A percentile compares a stretch with the other conserved stretches of the same genome.
phyloP scores from a whole-genome alignment of 805 yeast species.

The Kodamaea hsintzibuensis region DNA sequence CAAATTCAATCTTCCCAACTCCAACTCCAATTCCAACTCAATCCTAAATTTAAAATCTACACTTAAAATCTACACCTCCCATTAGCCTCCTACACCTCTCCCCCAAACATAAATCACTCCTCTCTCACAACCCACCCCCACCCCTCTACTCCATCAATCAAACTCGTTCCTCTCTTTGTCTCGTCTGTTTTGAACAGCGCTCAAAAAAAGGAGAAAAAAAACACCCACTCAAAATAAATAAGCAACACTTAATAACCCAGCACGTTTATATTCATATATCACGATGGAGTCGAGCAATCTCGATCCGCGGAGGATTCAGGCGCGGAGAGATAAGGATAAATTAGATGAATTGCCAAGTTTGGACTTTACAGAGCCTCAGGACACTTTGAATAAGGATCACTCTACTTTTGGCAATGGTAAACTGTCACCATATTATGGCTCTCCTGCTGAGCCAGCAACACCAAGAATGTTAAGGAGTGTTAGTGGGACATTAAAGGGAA shows the following conservation, averaged over 20 bases:
- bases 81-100: not conserved
- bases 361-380: not conserved
- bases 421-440: not conserved
- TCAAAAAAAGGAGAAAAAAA: not conserved
- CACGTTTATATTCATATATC: not conserved
- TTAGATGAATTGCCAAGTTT: not conserved
- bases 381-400: not conserved
- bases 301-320: constrained; percentile 2
- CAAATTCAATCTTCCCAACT: no score
- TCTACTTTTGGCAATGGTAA: not conserved
- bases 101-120: not conserved
- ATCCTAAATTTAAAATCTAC: no score
- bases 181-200: constrained; percentile 3
- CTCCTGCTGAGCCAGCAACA: constrained; percentile 54
- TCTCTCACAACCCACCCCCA: not conserved
- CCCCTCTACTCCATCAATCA: not conserved
- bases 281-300: constrained; percentile 4
- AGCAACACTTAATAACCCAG: constrained; percentile 1
- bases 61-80: no score
- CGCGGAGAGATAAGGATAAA: constrained; percentile 1
- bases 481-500: constrained; percentile 34
- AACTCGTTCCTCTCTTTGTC: not conserved
- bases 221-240: constrained; percentile 1
- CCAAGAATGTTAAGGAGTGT: constrained; percentile 68
- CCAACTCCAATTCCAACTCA: not conserved